Evolutionary conservation across 306 rosid genomes (phyloP).

Genomic region (Elaeagnus macrophylla): DNA sequence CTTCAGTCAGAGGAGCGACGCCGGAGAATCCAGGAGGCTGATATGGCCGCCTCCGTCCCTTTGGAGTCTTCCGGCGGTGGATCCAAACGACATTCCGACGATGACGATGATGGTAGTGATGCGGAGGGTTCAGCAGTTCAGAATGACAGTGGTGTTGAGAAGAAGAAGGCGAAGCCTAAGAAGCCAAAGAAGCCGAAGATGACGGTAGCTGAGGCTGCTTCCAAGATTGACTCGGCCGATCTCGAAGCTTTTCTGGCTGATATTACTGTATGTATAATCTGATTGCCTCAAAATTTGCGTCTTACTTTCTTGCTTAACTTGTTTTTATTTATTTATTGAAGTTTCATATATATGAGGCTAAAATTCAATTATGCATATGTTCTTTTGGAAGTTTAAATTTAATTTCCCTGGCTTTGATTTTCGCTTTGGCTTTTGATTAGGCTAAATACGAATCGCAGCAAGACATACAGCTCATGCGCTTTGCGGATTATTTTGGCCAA

Average conservation of each 20-base stretch:
- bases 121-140: slow-evolving; percentile 20
- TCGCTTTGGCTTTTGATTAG: slow-evolving; percentile 20
- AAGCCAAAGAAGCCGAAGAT: slow-evolving; percentile 48
- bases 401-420: background rate
- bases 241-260: slow-evolving; percentile 50
- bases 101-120: slow-evolving; percentile 20
- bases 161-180: slow-evolving; percentile 37
- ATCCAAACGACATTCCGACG: slow-evolving; percentile 40
- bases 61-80: slow-evolving; percentile 7
- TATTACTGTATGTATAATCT: slow-evolving; percentile 35
- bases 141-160: slow-evolving; percentile 19
- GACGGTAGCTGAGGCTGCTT: slow-evolving; percentile 54
- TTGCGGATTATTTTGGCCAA: slow-evolving; percentile 71
- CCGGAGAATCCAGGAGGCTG: slow-evolving; percentile 24
- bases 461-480: slow-evolving; percentile 56
- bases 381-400: background rate
- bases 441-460: slow-evolving; percentile 51
- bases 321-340: slow-evolving; percentile 11
- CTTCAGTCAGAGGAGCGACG: slow-evolving; percentile 45
- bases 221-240: slow-evolving; percentile 39
- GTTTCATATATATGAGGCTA: background rate
- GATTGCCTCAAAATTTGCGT: background rate
- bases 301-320: background rate
- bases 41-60: slow-evolving; percentile 16
- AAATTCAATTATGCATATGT: background rate